phyloP scores from a whole-genome alignment of 345 rosid species.

The Pugionium dolabratum region DNA sequence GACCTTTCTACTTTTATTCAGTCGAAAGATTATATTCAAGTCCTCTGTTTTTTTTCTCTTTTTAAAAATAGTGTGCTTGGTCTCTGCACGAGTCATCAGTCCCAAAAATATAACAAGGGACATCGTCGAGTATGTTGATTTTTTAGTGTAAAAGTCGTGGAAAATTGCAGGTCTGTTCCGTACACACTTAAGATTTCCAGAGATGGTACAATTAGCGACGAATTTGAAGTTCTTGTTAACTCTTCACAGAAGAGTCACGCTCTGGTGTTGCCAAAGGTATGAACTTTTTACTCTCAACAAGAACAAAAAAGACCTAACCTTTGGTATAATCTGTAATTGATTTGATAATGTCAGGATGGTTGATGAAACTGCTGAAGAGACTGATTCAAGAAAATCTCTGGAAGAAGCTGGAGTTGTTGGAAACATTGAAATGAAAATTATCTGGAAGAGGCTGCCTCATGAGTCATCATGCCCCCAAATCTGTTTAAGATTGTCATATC shows the following conservation, averaged over 20 bases:
- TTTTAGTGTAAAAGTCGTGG: background rate
- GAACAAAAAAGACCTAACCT: background rate
- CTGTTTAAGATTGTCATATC: too few relatives aligned
- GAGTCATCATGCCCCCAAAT: too few relatives aligned
- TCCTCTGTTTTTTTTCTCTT: background rate
- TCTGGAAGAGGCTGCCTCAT: too few relatives aligned
- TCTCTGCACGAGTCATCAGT: conserved; percentile 71
- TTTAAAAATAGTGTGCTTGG: conserved; percentile 55
- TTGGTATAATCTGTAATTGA: too few relatives aligned
- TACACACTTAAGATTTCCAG: conserved; percentile 52
- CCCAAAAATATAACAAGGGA: conserved; percentile 71
- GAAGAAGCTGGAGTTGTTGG: too few relatives aligned
- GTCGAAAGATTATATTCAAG: background rate
- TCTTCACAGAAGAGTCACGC: conserved; percentile 81
- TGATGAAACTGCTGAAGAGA: too few relatives aligned
- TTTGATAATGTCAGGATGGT: too few relatives aligned
- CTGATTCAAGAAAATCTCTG: too few relatives aligned
- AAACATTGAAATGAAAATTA: too few relatives aligned
- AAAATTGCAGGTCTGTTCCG: conserved; percentile 67
- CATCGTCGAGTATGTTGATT: conserved; percentile 65
- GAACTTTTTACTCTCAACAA: background rate
- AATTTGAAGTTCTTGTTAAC: conserved; percentile 68
- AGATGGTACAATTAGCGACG: conserved; percentile 45
- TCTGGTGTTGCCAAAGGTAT: conserved; percentile 89
- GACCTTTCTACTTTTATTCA: conserved; percentile 9